A percentile compares a stretch with the other conserved stretches of the same genome.
These are phyloP conservation scores for Xylaria sp. DNA, from an alignment of 2,329 filamentous ascomycete species.

Conservation along the genomic window DNA sequence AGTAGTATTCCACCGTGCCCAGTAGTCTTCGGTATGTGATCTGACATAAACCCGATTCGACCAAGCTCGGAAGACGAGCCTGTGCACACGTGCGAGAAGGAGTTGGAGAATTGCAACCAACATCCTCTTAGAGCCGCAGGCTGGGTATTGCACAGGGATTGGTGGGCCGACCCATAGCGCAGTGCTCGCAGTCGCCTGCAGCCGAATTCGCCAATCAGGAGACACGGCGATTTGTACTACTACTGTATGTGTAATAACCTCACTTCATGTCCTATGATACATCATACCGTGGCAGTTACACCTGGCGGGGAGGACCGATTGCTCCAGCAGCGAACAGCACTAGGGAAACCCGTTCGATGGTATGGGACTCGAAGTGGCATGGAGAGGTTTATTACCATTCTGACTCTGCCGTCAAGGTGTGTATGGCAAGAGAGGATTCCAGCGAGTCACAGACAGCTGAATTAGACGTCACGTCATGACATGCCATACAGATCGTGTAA, in stretches of 20 bases:
- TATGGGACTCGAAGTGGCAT: background rate
- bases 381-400: background rate
- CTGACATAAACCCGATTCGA: constrained; percentile 2
- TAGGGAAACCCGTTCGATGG: background rate
- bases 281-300: background rate
- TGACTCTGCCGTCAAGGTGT: background rate
- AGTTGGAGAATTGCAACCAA: constrained; percentile 10
- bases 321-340: constrained; percentile 3
- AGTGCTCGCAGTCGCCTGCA: constrained; percentile 8
- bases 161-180: background rate
- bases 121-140: constrained; percentile 18
- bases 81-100: constrained; percentile 6
- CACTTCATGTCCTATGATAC: constrained; percentile 15
- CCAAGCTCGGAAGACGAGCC: background rate
- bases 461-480: background rate
- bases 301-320: background rate
- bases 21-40: background rate
- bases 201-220: constrained; percentile 27
- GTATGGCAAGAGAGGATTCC: constrained; percentile 1
- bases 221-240: constrained; percentile 5
- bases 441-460: constrained; percentile 1
- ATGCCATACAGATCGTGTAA: background rate
- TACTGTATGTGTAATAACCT: too few species aligned
- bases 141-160: constrained; percentile 18
- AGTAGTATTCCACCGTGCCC: too few species aligned